Conservation (phyloP, 1,284 basidiomycete species). For the Rhodotorula glutinis region DNA sequence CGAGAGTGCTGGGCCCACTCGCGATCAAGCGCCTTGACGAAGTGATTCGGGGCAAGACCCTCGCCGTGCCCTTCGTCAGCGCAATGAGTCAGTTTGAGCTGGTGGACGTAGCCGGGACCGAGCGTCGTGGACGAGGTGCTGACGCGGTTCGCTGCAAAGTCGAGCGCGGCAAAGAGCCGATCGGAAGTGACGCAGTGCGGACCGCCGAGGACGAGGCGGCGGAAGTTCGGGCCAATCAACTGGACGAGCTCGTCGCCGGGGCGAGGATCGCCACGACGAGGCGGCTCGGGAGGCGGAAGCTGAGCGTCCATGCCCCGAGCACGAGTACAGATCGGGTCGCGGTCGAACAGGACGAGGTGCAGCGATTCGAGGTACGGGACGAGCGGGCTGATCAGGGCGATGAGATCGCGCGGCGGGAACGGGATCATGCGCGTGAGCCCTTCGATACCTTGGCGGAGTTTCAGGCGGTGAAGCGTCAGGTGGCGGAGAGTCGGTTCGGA, state of each 20-base stretch:
- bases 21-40: neutral
- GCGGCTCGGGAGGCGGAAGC: neutral
- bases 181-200: neutral
- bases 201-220: slow-evolving; percentile 10
- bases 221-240: neutral
- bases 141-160: neutral
- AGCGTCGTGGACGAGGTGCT: neutral
- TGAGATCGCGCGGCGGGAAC: neutral
- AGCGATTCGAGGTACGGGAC: slow-evolving; percentile 12
- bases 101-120: neutral
- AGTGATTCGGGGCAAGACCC: neutral
- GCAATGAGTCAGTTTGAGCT: neutral
- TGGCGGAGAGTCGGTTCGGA: neutral
- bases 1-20: neutral
- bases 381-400: slow-evolving; percentile 6
- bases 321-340: neutral
- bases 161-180: neutral
- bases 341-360: slow-evolving; percentile 16
- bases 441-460: neutral
- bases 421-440: neutral
- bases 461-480: slow-evolving; percentile 6
- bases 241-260: slow-evolving; percentile 5
- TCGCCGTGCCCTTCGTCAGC: neutral
- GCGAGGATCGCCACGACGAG: neutral
- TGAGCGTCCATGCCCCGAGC: neutral